Percentiles rank a stretch among this genome's conserved stretches.
These are phyloP conservation scores for Exophiala mesophila DNA, from an alignment of 2,329 filamentous ascomycete species.

Conservation along the genomic window DNA sequence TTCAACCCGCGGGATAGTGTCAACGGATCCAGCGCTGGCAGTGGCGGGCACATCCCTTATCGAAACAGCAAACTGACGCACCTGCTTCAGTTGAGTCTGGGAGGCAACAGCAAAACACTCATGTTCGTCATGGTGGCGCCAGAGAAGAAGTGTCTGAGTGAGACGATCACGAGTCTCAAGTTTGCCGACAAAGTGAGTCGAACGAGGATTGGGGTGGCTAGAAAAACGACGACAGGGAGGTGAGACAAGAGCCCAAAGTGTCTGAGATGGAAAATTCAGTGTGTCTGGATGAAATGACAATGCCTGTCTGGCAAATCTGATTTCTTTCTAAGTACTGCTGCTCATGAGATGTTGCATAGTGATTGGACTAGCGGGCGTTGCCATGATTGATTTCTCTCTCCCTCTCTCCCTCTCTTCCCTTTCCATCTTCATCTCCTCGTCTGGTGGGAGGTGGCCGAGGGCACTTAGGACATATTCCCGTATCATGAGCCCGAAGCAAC, in stretches of 20 bases:
- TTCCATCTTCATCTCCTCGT: constrained; percentile 4
- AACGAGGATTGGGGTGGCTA: constrained; percentile 26
- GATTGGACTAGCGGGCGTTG: no score
- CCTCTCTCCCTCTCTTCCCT: neutral
- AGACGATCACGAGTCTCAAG: constrained; percentile 89
- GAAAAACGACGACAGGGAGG: constrained; percentile 12
- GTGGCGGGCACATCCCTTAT: constrained; percentile 78
- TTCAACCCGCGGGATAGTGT: constrained; percentile 12
- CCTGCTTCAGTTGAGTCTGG: constrained; percentile 86
- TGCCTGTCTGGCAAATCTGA: no score
- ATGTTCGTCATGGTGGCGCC: constrained; percentile 99
- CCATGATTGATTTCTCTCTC: neutral
- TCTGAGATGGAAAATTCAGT: no score
- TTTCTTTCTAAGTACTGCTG: no score
- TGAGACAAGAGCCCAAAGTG: neutral
- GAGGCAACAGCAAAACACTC: constrained; percentile 92
- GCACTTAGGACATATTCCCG: no score
- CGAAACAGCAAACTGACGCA: constrained; percentile 96
- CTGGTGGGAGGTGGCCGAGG: no score
- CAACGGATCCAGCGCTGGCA: constrained; percentile 31
- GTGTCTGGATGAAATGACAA: no score
- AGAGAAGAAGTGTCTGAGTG: constrained; percentile 80
- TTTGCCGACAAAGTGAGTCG: constrained; percentile 80
- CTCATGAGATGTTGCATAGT: no score
- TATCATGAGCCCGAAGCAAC: no score